Conservation (phyloP, 305 asterid species). For the Withania somnifera region DNA sequence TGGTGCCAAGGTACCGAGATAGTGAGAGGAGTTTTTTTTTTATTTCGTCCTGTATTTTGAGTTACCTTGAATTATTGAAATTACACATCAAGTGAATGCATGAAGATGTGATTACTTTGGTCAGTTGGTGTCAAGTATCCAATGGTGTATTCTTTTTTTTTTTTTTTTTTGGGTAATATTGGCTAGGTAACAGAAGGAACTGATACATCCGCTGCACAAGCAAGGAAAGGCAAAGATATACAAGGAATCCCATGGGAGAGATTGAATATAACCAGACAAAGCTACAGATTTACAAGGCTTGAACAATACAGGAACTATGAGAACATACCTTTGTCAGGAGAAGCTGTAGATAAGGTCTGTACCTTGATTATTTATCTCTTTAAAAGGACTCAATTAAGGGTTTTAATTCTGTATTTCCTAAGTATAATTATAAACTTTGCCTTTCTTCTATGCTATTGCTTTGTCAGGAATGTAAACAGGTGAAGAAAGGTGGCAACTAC, state of each 20-base stretch:
- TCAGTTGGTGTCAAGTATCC: neutral
- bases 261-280: slow-evolving; percentile 49
- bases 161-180: neutral
- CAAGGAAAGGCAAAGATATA: slow-evolving; percentile 69
- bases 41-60: neutral
- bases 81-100: neutral
- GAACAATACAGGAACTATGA: slow-evolving; percentile 62
- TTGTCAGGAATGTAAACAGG: slow-evolving; percentile 29
- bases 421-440: neutral
- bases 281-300: slow-evolving; percentile 56
- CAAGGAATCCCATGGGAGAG: slow-evolving; percentile 82
- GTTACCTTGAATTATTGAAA: neutral
- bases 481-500: slow-evolving; percentile 40
- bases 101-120: neutral
- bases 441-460: neutral
- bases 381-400: too few relatives aligned
- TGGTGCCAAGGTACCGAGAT: neutral
- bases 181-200: slow-evolving; percentile 29
- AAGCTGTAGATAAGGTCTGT: slow-evolving; percentile 47
- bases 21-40: neutral
- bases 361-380: neutral
- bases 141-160: neutral
- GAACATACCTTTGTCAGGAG: slow-evolving; percentile 52
- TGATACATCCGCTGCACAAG: slow-evolving; percentile 72
- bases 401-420: neutral